Percentiles rank a stretch among this genome's conserved stretches.
Evolutionary conservation across 352 stramenopile genomes (phyloP).

Genomic region (Phytophthora hybrid): DNA sequence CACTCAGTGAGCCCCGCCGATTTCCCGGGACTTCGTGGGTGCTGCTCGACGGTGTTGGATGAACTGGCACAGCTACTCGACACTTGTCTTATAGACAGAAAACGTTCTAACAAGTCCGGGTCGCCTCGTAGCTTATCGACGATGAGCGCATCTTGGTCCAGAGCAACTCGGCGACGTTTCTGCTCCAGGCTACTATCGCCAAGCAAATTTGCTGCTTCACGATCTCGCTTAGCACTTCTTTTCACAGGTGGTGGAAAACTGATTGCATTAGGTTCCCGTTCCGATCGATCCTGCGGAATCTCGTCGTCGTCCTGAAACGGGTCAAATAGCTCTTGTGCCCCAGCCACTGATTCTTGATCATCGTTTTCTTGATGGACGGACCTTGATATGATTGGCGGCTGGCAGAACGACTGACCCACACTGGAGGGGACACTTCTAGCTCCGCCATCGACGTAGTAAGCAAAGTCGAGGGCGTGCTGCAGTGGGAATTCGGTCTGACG

Average conservation of each 20-base stretch:
- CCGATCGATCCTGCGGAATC: not conserved
- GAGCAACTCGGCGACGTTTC: not conserved
- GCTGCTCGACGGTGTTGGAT: too few relatives aligned
- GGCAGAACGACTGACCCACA: not conserved
- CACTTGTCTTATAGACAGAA: not conserved
- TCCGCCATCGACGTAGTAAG: not conserved
- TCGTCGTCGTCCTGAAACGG: constrained; percentile 7
- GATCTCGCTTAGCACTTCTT: too few relatives aligned
- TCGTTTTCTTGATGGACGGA: not conserved
- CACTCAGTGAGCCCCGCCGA: too few relatives aligned
- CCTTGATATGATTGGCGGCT: not conserved
- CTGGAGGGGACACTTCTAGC: not conserved
- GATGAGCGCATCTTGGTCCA: not conserved
- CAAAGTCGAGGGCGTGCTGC: not conserved
- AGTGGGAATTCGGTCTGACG: not conserved
- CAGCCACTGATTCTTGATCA: not conserved
- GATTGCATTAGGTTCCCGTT: not conserved
- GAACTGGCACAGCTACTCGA: too few relatives aligned
- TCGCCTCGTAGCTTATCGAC: not conserved
- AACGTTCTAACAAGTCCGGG: constrained; percentile 2
- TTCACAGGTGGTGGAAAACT: too few relatives aligned
- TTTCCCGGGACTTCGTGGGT: too few relatives aligned
- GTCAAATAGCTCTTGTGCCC: constrained; percentile 1
- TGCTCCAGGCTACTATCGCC: too few relatives aligned
- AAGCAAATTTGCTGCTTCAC: too few relatives aligned